Conservation (phyloP, 495 filamentous ascomycete species). For the Zalerion maritima region DNA sequence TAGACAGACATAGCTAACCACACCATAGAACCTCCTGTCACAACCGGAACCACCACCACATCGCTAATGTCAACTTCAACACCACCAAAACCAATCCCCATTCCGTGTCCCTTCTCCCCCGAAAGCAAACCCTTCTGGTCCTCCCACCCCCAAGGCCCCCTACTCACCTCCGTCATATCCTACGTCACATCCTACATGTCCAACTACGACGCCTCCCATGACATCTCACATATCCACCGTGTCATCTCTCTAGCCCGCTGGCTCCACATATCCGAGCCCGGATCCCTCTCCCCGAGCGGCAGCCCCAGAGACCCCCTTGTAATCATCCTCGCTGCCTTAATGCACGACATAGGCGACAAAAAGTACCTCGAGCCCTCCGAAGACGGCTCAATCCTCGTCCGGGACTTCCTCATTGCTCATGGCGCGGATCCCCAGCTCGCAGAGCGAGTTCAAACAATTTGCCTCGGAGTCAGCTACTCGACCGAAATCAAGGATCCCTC, state of each 20-base stretch:
- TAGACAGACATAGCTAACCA: too few species aligned
- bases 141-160: too few species aligned
- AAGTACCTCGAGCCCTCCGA: conserved; percentile 52
- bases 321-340: conserved; percentile 57
- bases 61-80: too few species aligned
- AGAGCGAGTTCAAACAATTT: conserved; percentile 48
- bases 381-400: conserved; percentile 39
- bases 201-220: conserved; percentile 70
- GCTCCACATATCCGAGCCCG: conserved; percentile 36
- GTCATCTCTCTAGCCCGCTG: conserved; percentile 56
- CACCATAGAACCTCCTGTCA: too few species aligned
- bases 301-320: conserved; percentile 33
- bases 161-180: conserved; percentile 33
- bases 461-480: conserved; percentile 62
- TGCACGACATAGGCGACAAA: conserved; percentile 79
- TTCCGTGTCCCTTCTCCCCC: too few species aligned
- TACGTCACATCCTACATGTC: conserved; percentile 64
- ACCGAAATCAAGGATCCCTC: conserved; percentile 48
- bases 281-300: conserved; percentile 13
- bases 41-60: too few species aligned
- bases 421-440: conserved; percentile 43
- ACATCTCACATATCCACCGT: conserved; percentile 68
- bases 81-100: too few species aligned
- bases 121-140: too few species aligned
- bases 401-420: conserved; percentile 40